Percentiles rank a stretch among this genome's conserved stretches.
Evolutionary conservation across 495 filamentous ascomycete genomes (phyloP).

Genomic region (Aspergillus asperescens): DNA sequence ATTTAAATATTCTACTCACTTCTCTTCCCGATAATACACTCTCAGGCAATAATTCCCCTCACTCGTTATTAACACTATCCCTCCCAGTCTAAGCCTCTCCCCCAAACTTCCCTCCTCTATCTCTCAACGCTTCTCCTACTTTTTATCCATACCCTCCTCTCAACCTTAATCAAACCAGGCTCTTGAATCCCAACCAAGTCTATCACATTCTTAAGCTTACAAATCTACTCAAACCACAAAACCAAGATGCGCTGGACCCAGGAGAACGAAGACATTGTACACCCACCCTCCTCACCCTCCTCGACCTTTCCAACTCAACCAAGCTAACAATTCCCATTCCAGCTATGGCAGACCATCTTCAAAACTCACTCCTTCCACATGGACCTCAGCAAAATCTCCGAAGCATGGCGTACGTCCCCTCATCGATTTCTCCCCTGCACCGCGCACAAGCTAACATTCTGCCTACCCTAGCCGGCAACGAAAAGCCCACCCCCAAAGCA

Average conservation of each 20-base stretch:
- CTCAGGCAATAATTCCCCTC: too few relatives aligned
- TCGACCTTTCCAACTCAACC: background rate
- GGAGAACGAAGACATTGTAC: slow-evolving; percentile 10
- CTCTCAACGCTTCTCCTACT: background rate
- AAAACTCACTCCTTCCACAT: slow-evolving; percentile 12
- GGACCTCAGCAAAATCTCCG: slow-evolving; percentile 10
- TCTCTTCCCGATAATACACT: too few relatives aligned
- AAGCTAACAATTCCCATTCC: background rate
- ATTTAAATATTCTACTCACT: too few relatives aligned
- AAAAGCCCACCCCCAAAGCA: slow-evolving; percentile 14
- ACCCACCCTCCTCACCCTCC: background rate
- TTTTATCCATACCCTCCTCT: background rate
- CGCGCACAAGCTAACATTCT: background rate
- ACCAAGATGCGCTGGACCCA: slow-evolving; percentile 10
- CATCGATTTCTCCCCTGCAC: background rate
- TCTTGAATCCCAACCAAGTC: background rate
- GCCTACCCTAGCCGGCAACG: slow-evolving; percentile 6
- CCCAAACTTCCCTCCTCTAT: too few relatives aligned
- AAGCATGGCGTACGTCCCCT: slow-evolving; percentile 12
- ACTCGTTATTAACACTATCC: too few relatives aligned
- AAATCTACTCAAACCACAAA: too few relatives aligned
- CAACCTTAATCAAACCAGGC: background rate
- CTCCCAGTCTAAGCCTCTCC: too few relatives aligned
- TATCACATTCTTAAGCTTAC: too few relatives aligned
- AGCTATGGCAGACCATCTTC: slow-evolving; percentile 18